Percentiles rank a stretch among this genome's conserved stretches.
Conservation (phyloP, 1,139 yeast genomes). For the Hyphopichia pseudoburtonii region DNA sequence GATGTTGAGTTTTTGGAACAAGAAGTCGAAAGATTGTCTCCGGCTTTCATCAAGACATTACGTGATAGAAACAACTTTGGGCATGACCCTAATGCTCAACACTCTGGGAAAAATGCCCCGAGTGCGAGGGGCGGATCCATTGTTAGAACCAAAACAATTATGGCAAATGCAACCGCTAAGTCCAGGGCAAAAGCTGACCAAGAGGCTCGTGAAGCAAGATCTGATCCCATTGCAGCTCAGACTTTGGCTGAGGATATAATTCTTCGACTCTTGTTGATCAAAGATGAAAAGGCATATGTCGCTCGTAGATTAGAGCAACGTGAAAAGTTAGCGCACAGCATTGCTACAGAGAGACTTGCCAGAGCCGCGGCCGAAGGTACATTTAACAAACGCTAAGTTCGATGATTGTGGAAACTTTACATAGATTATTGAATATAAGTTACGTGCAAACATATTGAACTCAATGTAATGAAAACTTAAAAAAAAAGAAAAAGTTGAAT, state of each 20-base stretch:
- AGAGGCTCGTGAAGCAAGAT: slow-evolving; percentile 51
- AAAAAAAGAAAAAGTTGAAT: too few relatives aligned
- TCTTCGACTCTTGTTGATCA: slow-evolving; percentile 54
- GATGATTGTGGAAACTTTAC: too few relatives aligned
- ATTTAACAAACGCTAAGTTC: slow-evolving; percentile 12
- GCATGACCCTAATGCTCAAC: slow-evolving; percentile 4
- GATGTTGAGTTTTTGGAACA: slow-evolving; percentile 48
- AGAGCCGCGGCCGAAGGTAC: slow-evolving; percentile 47
- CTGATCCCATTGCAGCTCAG: slow-evolving; percentile 58
- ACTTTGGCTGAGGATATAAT: slow-evolving; percentile 65
- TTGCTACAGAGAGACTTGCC: slow-evolving; percentile 60
- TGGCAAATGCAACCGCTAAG: slow-evolving; percentile 70
- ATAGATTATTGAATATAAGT: too few relatives aligned
- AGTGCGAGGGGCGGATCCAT: slow-evolving; percentile 52
- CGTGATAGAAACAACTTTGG: slow-evolving; percentile 44
- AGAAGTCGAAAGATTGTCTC: slow-evolving; percentile 61
- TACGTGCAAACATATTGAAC: too few relatives aligned
- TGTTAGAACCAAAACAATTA: slow-evolving; percentile 64
- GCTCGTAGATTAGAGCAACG: slow-evolving; percentile 60
- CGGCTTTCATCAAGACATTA: slow-evolving; percentile 50
- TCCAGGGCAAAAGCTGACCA: slow-evolving; percentile 55
- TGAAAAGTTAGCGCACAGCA: slow-evolving; percentile 59
- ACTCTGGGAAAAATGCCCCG: slow-evolving; percentile 4
- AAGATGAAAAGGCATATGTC: slow-evolving; percentile 46
- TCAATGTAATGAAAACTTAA: not conserved